Base-by-base conservation (phyloP, 2,329 filamentous ascomycete species). In the Penicillium sp. region DNA sequence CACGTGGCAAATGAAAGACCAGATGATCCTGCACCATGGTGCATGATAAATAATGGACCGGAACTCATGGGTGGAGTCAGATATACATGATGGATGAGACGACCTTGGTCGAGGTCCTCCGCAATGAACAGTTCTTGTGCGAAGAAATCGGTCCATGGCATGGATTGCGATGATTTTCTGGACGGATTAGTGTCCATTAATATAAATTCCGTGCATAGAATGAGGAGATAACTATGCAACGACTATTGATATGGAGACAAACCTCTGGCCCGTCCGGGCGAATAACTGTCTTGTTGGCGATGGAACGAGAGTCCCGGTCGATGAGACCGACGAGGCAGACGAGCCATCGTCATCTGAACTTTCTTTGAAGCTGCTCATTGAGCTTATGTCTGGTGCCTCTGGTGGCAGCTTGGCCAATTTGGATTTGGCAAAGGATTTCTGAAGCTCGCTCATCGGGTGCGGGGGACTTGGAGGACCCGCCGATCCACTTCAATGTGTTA, bases 1-100 rank as follows among this genome's bases (percentile, higher is more conserved):
- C 94, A 79, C 3, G 86, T 73, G 4, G 89, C 89, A 65, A 96
- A 98, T 2, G 88, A 94, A 41, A 96, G 76, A 5, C 85, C 93
- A 0, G 89, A 95, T 3, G 89, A 94, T 11, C 92, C 92, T 27
- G 86, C 92, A 26, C 92, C 92, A 66, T 98, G 92, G 60, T 98
- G 92, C 66, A 85, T 86, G 42, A 96, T 83, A 63, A 98, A 89
- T 4, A 98, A 71, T 0, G 90, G 88, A 0, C 84, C 85, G 44
- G 76, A 75, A 25, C 75, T 80, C 1, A 61, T 57, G 1, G 90
- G 89, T 1, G 88, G 87, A 13, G 80, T 95, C 29, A 96, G 72
- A 62, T 96, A 96, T 40, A 79, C 85, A 69, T 98, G 92, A 58
- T 89, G 84, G 35, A 72, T 77, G 28, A 86, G 76, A 14, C 67